Evolutionary conservation across 2,329 filamentous ascomycete genomes (phyloP).

Genomic region (Chaetomium sp.): DNA sequence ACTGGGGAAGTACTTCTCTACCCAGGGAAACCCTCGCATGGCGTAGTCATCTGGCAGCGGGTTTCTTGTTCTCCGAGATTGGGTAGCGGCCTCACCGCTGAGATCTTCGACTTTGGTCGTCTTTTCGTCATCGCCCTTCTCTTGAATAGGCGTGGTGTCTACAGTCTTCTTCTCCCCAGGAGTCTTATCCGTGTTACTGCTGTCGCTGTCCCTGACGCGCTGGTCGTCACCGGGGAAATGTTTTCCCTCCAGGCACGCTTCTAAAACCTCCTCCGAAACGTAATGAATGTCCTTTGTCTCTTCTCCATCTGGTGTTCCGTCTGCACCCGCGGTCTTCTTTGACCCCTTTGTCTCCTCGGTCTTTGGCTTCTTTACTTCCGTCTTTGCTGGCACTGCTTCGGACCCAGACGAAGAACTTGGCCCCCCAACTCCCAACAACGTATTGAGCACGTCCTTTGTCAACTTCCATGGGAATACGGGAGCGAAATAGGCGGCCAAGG

Average conservation of each 20-base stretch:
- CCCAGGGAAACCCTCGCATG: conserved; percentile 57
- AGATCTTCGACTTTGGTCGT: background rate
- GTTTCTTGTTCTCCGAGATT: background rate
- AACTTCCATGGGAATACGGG: conserved; percentile 34
- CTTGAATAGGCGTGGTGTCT: background rate
- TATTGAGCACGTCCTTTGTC: conserved; percentile 35
- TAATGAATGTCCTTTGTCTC: background rate
- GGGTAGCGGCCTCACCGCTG: background rate
- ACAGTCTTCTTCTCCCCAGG: background rate
- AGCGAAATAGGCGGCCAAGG: conserved; percentile 38
- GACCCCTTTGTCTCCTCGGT: too few species aligned
- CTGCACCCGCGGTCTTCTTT: too few species aligned
- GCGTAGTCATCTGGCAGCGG: conserved; percentile 61
- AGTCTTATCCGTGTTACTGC: conserved; percentile 16
- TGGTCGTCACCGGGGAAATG: conserved; percentile 43
- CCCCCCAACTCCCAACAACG: conserved; percentile 20
- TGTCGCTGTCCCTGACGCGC: background rate
- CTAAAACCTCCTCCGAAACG: background rate
- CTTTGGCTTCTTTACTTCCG: too few species aligned
- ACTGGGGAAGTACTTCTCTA: conserved; percentile 50
- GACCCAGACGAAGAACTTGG: background rate
- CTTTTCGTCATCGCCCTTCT: background rate
- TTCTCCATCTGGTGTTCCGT: too few species aligned
- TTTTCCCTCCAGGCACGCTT: conserved; percentile 32
- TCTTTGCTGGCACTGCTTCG: background rate